Evolutionary conservation across 441 rosid species (phyloP).

Genomic region (Adansonia gregorii): DNA sequence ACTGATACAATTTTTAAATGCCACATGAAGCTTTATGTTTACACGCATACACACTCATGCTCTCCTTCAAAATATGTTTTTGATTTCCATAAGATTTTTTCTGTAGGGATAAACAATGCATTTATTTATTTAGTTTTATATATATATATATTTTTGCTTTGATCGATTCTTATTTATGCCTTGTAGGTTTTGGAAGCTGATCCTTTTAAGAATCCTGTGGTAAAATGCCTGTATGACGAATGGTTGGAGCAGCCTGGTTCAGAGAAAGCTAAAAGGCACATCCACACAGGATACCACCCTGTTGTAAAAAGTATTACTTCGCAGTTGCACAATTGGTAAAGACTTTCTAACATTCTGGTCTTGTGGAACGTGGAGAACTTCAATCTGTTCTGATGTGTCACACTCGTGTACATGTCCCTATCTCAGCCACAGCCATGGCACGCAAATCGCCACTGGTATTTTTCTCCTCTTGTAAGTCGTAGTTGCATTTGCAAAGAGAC

Average conservation of each 20-base stretch:
- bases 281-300: slow-evolving; percentile 89
- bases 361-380: not conserved
- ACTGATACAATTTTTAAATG: not conserved
- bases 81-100: no score
- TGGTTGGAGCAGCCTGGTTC: slow-evolving; percentile 94
- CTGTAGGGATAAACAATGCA: not conserved
- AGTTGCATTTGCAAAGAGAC: slow-evolving; percentile 29
- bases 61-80: not conserved
- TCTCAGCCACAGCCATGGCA: not conserved
- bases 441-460: not conserved
- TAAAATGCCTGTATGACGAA: slow-evolving; percentile 65
- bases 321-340: slow-evolving; percentile 81
- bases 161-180: slow-evolving; percentile 8
- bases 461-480: not conserved
- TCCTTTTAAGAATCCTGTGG: slow-evolving; percentile 76
- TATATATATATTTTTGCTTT: not conserved
- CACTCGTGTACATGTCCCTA: not conserved
- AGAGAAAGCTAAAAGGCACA: slow-evolving; percentile 57
- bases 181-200: slow-evolving; percentile 60
- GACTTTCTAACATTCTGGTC: not conserved
- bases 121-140: not conserved
- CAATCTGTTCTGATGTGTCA: not conserved
- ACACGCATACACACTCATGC: not conserved
- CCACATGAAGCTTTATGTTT: not conserved
- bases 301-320: slow-evolving; percentile 71